Base-by-base conservation (phyloP, 2,329 filamentous ascomycete species). In the Ophiostoma ulmi region DNA sequence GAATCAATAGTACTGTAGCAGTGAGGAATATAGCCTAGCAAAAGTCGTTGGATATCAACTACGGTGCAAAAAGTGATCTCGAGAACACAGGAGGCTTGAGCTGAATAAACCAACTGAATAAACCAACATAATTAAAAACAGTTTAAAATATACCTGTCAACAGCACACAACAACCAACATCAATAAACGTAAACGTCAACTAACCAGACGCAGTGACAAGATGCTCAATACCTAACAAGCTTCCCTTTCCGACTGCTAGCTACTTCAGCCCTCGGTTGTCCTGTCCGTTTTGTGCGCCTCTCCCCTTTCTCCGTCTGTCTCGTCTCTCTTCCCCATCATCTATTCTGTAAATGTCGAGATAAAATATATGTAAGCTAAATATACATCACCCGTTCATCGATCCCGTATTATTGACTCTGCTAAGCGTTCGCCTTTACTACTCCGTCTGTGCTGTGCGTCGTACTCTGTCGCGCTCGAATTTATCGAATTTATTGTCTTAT, bases 321-420 rank as follows among this genome's bases (percentile, higher is more conserved):
- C 52, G 20, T 8, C n/a, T 26, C 22, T 58, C 52, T 55, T 44
- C 39, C 39, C 14, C 6, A 48, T 8, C 38, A 48, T 7, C 5
- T 48, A n/a, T 20, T 2, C 7, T 20, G n/a, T 44, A 13, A 17
- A 44, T 44, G 3, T 20, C 6, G 7, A 44, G 41, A 44, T 44
- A 48, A n/a, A 20, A 20, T 48, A 5, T 6, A 48, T n/a, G 31
- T 31, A 31, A 31, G 31, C 31, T 31, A 31, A 26, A 26, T 26
- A 31, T 48, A 48, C 44, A 48, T 6, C 44, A 48, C 20, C 14
- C 17, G 17, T 58, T 55, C 20, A n/a, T 55, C 22, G 52, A 22
- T 58, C n/a, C 52, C n/a, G 52, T 58, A 58, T 58, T 58, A 58
- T 58, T 58, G 52, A 26, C n/a, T 58, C 48, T 44, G 48, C n/a